Evolutionary conservation across 208 protist genomes (phyloP).

Genomic region (Trypanosoma congolense): DNA sequence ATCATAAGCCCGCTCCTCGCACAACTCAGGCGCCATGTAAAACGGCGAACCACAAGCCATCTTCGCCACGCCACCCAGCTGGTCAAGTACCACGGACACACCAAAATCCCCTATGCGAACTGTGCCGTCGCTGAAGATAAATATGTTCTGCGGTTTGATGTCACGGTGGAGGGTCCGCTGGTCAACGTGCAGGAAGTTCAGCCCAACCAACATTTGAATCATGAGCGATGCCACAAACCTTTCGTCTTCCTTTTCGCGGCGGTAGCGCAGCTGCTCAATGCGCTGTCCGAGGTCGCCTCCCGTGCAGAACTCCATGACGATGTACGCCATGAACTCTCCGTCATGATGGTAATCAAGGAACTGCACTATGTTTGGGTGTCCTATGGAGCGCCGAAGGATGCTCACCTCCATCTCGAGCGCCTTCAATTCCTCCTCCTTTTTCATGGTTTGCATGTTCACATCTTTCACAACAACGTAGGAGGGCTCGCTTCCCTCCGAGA

Average conservation of each 20-base stretch:
- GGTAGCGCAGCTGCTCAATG: constrained; percentile 29
- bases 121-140: constrained; percentile 45
- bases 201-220: constrained; percentile 30
- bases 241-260: constrained; percentile 25
- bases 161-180: constrained; percentile 50
- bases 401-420: constrained; percentile 50
- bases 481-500: background rate
- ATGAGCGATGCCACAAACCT: constrained; percentile 50
- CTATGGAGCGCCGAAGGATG: constrained; percentile 33
- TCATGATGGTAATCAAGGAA: constrained; percentile 58
- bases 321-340: constrained; percentile 53
- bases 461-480: constrained; percentile 72
- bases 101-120: constrained; percentile 87
- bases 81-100: constrained; percentile 53
- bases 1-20: constrained; percentile 84
- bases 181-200: constrained; percentile 34
- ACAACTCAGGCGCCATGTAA: constrained; percentile 92
- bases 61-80: constrained; percentile 39
- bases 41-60: constrained; percentile 80
- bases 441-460: constrained; percentile 75
- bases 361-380: constrained; percentile 67
- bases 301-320: constrained; percentile 80
- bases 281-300: constrained; percentile 56
- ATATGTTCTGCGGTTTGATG: constrained; percentile 59
- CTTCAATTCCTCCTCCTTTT: constrained; percentile 46